phyloP scores from a whole-genome alignment of 106 monocot species.

The Cymbidium sinense region DNA sequence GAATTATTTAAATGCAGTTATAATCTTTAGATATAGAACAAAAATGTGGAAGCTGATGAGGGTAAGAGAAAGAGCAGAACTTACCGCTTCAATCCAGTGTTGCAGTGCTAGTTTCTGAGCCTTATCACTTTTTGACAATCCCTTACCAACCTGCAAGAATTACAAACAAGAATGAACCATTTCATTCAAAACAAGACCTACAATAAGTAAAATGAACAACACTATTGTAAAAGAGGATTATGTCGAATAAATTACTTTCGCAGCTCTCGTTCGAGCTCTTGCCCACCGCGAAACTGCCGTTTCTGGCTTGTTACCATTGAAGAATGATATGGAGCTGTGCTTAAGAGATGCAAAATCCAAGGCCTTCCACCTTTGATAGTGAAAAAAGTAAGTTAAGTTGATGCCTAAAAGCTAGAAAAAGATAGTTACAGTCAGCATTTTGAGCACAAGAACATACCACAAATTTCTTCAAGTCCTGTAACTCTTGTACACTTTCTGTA shows the following conservation, averaged over 20 bases:
- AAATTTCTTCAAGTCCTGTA: slow-evolving; percentile 75
- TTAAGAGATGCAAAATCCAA: slow-evolving; percentile 72
- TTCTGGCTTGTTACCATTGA: slow-evolving; percentile 45
- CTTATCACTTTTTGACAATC: slow-evolving; percentile 57
- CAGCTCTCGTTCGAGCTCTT: slow-evolving; percentile 63
- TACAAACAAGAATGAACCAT: background rate
- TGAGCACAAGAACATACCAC: slow-evolving; percentile 33
- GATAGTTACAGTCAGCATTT: background rate
- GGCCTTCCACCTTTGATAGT: slow-evolving; percentile 58
- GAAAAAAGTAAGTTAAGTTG: background rate
- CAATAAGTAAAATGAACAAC: background rate
- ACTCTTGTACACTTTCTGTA: slow-evolving; percentile 93
- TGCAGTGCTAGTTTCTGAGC: slow-evolving; percentile 67
- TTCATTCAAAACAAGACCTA: background rate
- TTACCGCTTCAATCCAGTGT: slow-evolving; percentile 84
- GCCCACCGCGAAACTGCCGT: slow-evolving; percentile 74
- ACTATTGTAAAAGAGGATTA: slow-evolving; percentile 28
- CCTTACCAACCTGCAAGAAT: slow-evolving; percentile 48
- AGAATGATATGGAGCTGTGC: slow-evolving; percentile 71
- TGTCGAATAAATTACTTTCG: slow-evolving; percentile 43
- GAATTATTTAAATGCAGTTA: background rate
- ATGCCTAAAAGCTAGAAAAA: background rate
- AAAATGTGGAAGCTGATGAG: background rate
- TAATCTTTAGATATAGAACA: background rate
- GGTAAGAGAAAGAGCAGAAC: background rate